A percentile compares a stretch with the other conserved stretches of the same genome.
Evolutionary conservation across 1,284 basidiomycete species (phyloP).

Genomic region (Neolentinus lepideus): DNA sequence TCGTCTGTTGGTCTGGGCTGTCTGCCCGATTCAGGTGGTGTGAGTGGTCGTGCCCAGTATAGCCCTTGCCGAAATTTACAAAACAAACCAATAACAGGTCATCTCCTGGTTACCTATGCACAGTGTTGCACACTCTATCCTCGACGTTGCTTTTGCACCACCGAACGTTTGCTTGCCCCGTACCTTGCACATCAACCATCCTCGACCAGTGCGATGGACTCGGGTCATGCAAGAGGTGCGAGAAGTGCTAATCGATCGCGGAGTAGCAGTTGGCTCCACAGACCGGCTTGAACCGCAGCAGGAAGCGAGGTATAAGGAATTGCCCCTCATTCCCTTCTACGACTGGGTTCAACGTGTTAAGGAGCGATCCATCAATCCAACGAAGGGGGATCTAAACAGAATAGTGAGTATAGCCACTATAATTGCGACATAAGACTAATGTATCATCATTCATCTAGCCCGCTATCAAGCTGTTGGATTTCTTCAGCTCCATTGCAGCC

Average conservation of each 20-base stretch:
- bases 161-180: conserved; percentile 4
- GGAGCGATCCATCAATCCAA: conserved; percentile 1
- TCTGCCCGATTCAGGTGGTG: conserved; percentile 19
- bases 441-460: conserved; percentile 7
- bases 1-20: conserved; percentile 18
- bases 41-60: too few relatives aligned
- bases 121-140: conserved; percentile 6
- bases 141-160: conserved; percentile 9
- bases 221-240: background rate
- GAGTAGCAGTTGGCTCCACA: background rate
- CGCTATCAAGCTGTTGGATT: conserved; percentile 14
- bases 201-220: background rate
- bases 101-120: conserved; percentile 11
- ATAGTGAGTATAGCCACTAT: conserved; percentile 6
- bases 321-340: background rate
- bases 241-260: background rate
- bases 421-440: background rate
- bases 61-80: too few relatives aligned
- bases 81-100: conserved; percentile 4
- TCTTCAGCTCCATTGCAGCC: conserved; percentile 2
- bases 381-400: conserved; percentile 4
- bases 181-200: conserved; percentile 6
- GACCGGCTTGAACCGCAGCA: background rate
- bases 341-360: conserved; percentile 5
- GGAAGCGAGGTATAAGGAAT: background rate